Evolutionary conservation across 805 yeast species (phyloP).

Genomic region (Candida broadrunensis): DNA sequence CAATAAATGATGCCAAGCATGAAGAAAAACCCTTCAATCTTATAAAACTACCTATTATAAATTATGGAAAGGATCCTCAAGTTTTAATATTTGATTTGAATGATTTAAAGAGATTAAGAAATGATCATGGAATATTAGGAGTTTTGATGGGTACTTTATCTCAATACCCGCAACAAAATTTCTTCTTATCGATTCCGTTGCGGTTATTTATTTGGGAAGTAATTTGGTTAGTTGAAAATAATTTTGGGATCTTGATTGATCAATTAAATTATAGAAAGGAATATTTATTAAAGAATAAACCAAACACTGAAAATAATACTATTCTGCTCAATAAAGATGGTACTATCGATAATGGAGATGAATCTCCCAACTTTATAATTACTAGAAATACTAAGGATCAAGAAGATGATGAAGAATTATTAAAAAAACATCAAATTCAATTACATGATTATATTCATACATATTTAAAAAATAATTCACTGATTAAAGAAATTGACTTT

Average conservation of each 20-base stretch:
- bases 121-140: slow-evolving; percentile 64
- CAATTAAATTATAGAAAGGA: slow-evolving; percentile 18
- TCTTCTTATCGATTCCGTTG: slow-evolving; percentile 82
- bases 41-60: slow-evolving; percentile 8
- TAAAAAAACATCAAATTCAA: slow-evolving; percentile 6
- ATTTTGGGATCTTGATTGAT: slow-evolving; percentile 43
- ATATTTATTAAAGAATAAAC: slow-evolving; percentile 6
- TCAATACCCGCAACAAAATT: slow-evolving; percentile 88
- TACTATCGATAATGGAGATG: not conserved
- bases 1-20: too few species aligned
- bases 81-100: slow-evolving; percentile 60
- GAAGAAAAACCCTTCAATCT: too few species aligned
- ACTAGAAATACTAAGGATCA: not conserved
- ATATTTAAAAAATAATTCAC: slow-evolving; percentile 1
- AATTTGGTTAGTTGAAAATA: slow-evolving; percentile 52
- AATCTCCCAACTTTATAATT: not conserved
- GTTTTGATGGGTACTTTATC: slow-evolving; percentile 80
- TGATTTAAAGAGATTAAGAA: slow-evolving; percentile 53
- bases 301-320: slow-evolving; percentile 3
- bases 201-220: slow-evolving; percentile 73
- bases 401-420: slow-evolving; percentile 4
- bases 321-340: not conserved
- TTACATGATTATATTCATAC: not conserved
- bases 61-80: slow-evolving; percentile 11
- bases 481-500: slow-evolving; percentile 1